Evolutionary conservation across 352 stramenopile genomes (phyloP).

Genomic region (Phytophthora hybrid): DNA sequence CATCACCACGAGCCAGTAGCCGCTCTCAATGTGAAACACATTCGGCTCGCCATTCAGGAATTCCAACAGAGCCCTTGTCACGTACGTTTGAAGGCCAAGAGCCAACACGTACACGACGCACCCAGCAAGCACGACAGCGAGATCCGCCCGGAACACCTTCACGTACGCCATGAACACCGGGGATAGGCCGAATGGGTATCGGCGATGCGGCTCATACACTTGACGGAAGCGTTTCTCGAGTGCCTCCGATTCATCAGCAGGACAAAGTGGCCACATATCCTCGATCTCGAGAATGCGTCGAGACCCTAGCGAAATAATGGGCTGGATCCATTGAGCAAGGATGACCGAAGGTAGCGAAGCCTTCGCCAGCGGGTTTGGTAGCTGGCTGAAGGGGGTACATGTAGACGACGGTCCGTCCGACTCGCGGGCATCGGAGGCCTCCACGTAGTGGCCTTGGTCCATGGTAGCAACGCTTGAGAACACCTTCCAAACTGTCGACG

Average conservation of each 20-base stretch:
- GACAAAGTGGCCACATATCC: constrained; percentile 40
- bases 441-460: constrained; percentile 22
- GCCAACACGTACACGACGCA: constrained; percentile 37
- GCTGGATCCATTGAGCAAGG: constrained; percentile 40
- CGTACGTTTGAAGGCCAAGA: constrained; percentile 33
- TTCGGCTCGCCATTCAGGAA: constrained; percentile 38
- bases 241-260: constrained; percentile 22
- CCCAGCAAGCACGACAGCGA: constrained; percentile 7
- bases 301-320: constrained; percentile 34
- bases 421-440: constrained; percentile 6
- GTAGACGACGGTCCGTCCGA: neutral
- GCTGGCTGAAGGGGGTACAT: constrained; percentile 22
- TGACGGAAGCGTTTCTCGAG: constrained; percentile 28
- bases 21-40: constrained; percentile 30
- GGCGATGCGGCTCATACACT: constrained; percentile 19
- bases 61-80: constrained; percentile 29
- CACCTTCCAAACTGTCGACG: neutral
- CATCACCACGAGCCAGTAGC: constrained; percentile 35
- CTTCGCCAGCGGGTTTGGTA: constrained; percentile 41
- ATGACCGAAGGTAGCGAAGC: constrained; percentile 36
- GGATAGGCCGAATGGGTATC: constrained; percentile 11
- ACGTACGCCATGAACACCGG: constrained; percentile 22
- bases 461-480: neutral
- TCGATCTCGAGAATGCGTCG: constrained; percentile 32
- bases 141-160: constrained; percentile 13